Base-by-base conservation (phyloP, 352 stramenopile species). In the Globisporangium middletonii region DNA sequence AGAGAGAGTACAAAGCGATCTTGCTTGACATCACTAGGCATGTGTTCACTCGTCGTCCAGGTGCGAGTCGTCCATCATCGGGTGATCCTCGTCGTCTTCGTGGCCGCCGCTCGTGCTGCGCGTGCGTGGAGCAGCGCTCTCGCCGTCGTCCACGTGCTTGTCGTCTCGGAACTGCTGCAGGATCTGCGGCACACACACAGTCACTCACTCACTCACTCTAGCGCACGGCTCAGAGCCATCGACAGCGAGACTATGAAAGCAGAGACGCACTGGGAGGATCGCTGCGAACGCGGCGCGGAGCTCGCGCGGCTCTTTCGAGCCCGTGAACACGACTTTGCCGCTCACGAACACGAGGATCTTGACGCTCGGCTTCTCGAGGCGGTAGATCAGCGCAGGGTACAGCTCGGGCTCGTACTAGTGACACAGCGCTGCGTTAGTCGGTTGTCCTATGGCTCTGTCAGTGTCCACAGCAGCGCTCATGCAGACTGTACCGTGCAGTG, bases 281-380 rank as follows among this genome's bases (percentile, higher is more conserved):
- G 72, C 64, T 35, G 92, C 72, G 49, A 95, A 95, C 3, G 89
- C 94, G n/a, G 72, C 69, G 49, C 83, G 69, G 13, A 98, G 68
- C 53, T 97, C 75, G 46, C 71, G 68, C 33, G 78, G 71, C 28
- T 88, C 75, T 60, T 97, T 98, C 13, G 87, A 95, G 53, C 96
- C 95, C 0, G 95, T 98, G 63, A 98, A 95, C 11, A 99, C 96
- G 35, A 99, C 83, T 65, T 99, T 99, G 4, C 97, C 97, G 55
- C 89, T 94, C 23, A 99, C 97, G 75, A 99, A 99, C 54, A 99
- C 98, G 23, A 99, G 75, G n/a, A 99, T 82, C 52, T 99, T 98
- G 13, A 99, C 92, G 55, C 97, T 92, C 27, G 97, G 96, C 51
- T 95, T 88, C 18, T 96, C 80, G 61, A 99, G 84, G 15, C 97